Conservation (phyloP, 2,329 filamentous ascomycete species). For the Talaromyces islandicus region DNA sequence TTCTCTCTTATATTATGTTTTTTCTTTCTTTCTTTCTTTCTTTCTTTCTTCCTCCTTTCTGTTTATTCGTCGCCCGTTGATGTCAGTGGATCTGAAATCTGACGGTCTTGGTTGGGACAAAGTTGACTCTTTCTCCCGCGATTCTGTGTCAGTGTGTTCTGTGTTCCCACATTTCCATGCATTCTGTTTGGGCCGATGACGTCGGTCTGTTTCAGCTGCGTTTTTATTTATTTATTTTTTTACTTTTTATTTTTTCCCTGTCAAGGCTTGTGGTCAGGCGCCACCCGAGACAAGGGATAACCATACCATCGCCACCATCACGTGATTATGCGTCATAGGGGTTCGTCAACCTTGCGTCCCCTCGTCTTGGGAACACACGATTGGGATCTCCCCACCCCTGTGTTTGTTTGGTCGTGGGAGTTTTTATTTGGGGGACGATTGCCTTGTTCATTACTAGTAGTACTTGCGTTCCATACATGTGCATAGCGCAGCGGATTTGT, state of each 20-base stretch:
- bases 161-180: background rate
- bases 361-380: background rate
- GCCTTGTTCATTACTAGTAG: background rate
- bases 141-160: background rate
- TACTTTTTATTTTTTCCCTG: conserved; percentile 8
- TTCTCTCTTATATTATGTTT: no score
- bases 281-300: conserved; percentile 6
- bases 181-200: background rate
- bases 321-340: conserved; percentile 1
- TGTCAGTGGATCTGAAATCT: conserved; percentile 6
- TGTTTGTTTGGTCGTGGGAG: conserved; percentile 3
- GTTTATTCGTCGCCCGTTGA: conserved; percentile 5
- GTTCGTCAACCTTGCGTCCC: background rate
- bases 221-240: conserved; percentile 7
- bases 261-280: background rate
- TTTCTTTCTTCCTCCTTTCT: background rate
- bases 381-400: background rate
- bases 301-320: background rate
- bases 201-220: conserved; percentile 9
- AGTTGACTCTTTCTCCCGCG: background rate
- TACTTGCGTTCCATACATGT: conserved; percentile 10
- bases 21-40: no score
- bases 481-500: conserved; percentile 12
- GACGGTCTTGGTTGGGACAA: background rate
- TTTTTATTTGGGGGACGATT: background rate